Conservation (phyloP, 495 filamentous ascomycete species). For the Tuber umbilicatum region DNA sequence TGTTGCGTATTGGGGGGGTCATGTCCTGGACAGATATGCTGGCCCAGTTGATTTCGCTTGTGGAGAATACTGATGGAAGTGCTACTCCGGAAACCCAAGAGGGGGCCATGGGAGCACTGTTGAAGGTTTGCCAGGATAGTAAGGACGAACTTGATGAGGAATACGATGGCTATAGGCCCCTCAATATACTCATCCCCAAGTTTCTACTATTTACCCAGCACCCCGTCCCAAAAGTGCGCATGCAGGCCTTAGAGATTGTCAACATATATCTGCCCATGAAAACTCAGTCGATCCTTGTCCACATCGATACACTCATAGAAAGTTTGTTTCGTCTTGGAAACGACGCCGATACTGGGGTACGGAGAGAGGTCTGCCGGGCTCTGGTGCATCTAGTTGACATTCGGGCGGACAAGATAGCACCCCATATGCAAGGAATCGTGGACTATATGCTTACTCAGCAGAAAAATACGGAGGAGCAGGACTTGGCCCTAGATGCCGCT, state of each 20-base stretch:
- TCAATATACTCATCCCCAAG: conserved; percentile 84
- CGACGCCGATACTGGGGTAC: conserved; percentile 69
- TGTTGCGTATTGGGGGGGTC: conserved; percentile 76
- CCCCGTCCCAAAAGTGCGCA: conserved; percentile 64
- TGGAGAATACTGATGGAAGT: conserved; percentile 55
- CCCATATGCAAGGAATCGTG: conserved; percentile 81
- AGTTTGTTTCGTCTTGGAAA: conserved; percentile 72
- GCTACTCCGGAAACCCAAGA: conserved; percentile 68
- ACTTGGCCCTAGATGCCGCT: conserved; percentile 86
- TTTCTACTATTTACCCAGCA: conserved; percentile 78
- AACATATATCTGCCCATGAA: conserved; percentile 84
- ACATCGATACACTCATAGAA: conserved; percentile 71
- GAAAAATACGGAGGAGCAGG: conserved; percentile 72
- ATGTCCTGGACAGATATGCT: conserved; percentile 87
- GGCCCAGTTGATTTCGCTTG: conserved; percentile 66
- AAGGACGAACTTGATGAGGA: conserved; percentile 77
- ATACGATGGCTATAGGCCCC: conserved; percentile 74
- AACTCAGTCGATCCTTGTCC: conserved; percentile 65
- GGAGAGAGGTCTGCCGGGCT: conserved; percentile 83
- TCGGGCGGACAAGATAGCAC: conserved; percentile 77
- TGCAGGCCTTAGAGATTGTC: conserved; percentile 70
- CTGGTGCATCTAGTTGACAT: conserved; percentile 91
- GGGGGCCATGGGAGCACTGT: conserved; percentile 83
- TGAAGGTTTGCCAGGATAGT: conserved; percentile 96
- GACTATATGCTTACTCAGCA: conserved; percentile 91